These are phyloP conservation scores for Geotrichum fermentans DNA, from an alignment of 1,139 yeast species.

Conservation along the genomic window DNA sequence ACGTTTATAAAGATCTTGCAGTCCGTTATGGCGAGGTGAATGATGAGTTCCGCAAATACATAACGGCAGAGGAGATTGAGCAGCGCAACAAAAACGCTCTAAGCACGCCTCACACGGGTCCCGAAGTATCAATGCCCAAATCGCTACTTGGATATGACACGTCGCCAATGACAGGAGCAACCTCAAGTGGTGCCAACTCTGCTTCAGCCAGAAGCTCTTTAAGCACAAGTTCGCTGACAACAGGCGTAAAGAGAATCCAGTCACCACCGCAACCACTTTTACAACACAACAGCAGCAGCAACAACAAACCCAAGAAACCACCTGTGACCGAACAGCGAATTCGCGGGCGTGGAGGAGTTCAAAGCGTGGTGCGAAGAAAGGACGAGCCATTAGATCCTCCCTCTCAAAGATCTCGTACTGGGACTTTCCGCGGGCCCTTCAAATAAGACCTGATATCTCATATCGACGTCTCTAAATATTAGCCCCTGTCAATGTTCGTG, in stretches of 20 bases:
- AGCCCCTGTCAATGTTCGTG: too few relatives aligned
- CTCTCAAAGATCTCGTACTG: constrained; percentile 3
- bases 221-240: too few relatives aligned
- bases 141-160: constrained; percentile 8
- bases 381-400: not conserved
- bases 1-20: constrained; percentile 28
- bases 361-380: constrained; percentile 24
- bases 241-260: too few relatives aligned
- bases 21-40: constrained; percentile 24
- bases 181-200: too few relatives aligned
- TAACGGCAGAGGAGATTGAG: not conserved
- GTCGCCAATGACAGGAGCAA: not conserved
- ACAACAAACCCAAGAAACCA: not conserved
- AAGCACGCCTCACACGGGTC: not conserved
- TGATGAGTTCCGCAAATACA: constrained; percentile 21
- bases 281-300: constrained; percentile 3
- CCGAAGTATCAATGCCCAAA: too few relatives aligned
- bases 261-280: too few relatives aligned
- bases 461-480: too few relatives aligned
- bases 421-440: constrained; percentile 8
- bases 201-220: too few relatives aligned
- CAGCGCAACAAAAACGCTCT: too few relatives aligned
- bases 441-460: too few relatives aligned
- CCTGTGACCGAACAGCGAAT: too few relatives aligned
- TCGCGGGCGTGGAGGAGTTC: constrained; percentile 38